Evolutionary conservation across 2,329 filamentous ascomycete species (phyloP), one percentile per base, ranked within the genome.

Genomic region (Alternaria sp.): DNA sequence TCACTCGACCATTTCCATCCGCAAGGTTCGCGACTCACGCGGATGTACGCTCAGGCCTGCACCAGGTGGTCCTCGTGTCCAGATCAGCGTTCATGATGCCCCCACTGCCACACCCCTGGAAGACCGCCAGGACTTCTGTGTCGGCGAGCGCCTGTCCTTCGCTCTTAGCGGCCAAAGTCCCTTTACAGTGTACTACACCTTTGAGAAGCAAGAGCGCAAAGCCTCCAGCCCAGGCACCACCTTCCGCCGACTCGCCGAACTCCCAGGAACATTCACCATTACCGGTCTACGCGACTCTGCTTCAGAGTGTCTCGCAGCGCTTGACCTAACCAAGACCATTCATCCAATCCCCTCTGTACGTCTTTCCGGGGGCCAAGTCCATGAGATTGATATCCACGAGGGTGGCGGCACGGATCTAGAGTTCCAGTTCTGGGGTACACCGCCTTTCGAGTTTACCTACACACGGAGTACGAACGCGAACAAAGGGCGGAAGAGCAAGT

Each of bases 401-500:
- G 95, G 95, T 67, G 93, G 93, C 61, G 91, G 96, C 75, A 93
- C 95, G 0, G 92, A 97, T 74, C 93, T 99, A 51, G 81, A 92
- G 7, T 98, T 99, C 70, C 91, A 97, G 71, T 99, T 99, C 79
- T 93, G 91, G 82, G 95, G 96, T 56, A 93, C 91, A 5, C 93
- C 95, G 61, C 95, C 95, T 1, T 99, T 99, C 72, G 95, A 98
- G 79, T 99, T 98, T 75, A 97, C 94, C 56, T 98, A 96, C 77
- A 98, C 93, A 21, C 86, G 95, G 61, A 95, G 90, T 78, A 92
- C 92, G 42, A 97, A 97, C 74, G 88, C 88, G n/a, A 90, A 90
- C 1, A 70, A 71, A 11, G 77, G 78, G 1, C 72, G 72, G 67
- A 91, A 92, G 77, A 90, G 71, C 42, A 73, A 70, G 69, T 86